A percentile compares a stretch with the other conserved stretches of the same genome.
These are phyloP conservation scores for Tolypocladium endophyticum DNA, from an alignment of 2,329 filamentous ascomycete genomes.

Conservation along the genomic window DNA sequence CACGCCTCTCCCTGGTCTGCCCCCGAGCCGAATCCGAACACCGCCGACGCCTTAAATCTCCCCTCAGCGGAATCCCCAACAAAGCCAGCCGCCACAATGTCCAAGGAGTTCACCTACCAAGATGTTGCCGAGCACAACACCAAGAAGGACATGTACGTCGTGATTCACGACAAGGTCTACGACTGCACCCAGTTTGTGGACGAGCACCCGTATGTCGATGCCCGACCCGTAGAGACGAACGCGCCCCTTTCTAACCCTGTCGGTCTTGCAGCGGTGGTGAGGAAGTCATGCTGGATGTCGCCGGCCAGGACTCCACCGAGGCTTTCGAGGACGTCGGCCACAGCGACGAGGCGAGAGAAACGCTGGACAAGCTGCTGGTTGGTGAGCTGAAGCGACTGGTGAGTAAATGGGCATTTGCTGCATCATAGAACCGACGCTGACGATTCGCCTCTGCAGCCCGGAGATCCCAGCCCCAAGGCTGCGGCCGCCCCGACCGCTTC, in stretches of 20 bases:
- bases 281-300: constrained; percentile 94
- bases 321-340: constrained; percentile 99
- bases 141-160: constrained; percentile 89
- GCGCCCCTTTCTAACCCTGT: constrained; percentile 1
- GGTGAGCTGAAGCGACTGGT: constrained; percentile 75
- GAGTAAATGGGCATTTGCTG: constrained; percentile 21
- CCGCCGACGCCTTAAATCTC: neutral
- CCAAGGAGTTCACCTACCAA: constrained; percentile 57
- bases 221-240: constrained; percentile 3
- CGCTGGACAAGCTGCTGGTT: constrained; percentile 66
- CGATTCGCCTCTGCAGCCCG: constrained; percentile 40
- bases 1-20: neutral
- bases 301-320: constrained; percentile 90
- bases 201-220: constrained; percentile 72
- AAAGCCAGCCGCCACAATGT: constrained; percentile 16
- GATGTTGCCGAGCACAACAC: constrained; percentile 78
- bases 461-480: constrained; percentile 66
- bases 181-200: constrained; percentile 81
- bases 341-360: constrained; percentile 95
- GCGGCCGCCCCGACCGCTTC: constrained; percentile 36
- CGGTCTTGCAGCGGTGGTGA: constrained; percentile 68
- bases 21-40: neutral
- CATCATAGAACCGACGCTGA: constrained; percentile 10
- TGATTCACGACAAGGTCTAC: constrained; percentile 97
- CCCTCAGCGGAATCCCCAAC: neutral